Percentiles rank a stretch among this genome's conserved stretches.
phyloP scores from a whole-genome alignment of 306 rosid genomes.

The Inga leiocalycina region DNA sequence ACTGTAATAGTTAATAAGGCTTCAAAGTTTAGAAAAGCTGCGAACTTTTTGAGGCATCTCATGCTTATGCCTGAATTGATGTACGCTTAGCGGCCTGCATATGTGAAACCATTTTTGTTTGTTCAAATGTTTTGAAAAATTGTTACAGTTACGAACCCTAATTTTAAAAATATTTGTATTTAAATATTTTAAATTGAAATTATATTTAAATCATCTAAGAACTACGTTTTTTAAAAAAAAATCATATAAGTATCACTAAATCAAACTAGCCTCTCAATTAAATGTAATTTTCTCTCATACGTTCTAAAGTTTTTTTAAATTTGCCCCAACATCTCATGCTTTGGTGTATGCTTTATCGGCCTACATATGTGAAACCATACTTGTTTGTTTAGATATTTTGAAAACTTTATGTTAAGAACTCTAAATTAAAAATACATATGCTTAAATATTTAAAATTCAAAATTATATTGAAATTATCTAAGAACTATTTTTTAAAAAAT shows the following conservation, averaged over 20 bases:
- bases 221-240: too few species aligned
- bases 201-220: too few species aligned
- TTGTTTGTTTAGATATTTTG: background rate
- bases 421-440: background rate
- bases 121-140: background rate
- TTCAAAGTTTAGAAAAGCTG: background rate
- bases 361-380: background rate
- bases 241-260: too few species aligned
- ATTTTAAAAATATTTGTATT: background rate
- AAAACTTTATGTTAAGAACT: background rate
- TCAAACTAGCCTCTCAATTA: background rate
- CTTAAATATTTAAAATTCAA: too few species aligned
- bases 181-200: background rate
- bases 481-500: background rate
- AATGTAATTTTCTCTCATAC: background rate
- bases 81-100: background rate
- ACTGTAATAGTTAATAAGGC: background rate
- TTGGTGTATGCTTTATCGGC: background rate
- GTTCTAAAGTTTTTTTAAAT: background rate
- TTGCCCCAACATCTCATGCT: too few species aligned
- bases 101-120: background rate
- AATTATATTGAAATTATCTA: too few species aligned
- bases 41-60: background rate
- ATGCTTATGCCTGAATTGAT: background rate
- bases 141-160: background rate